phyloP scores from a whole-genome alignment of 805 yeast species.

The Lipomyces chichibuensis region DNA sequence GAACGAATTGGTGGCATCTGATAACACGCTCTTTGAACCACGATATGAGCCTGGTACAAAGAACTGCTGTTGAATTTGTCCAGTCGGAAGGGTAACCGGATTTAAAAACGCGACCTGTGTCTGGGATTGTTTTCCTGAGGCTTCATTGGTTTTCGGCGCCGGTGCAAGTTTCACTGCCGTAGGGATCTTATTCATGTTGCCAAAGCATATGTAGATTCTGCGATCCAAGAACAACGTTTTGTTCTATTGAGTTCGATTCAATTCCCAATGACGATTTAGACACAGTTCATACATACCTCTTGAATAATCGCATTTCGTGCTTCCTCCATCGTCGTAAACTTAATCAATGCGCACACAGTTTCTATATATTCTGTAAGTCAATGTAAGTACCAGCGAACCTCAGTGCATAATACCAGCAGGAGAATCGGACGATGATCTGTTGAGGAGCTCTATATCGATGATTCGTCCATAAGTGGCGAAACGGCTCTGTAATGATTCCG shows the following conservation, averaged over 20 bases:
- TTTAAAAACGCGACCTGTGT: not conserved
- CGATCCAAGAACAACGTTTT: conserved; percentile 28
- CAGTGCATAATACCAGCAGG: not conserved
- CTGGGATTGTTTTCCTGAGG: not conserved
- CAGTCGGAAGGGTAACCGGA: not conserved
- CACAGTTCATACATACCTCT: conserved; percentile 13
- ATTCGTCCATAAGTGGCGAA: conserved; percentile 72
- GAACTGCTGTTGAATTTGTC: conserved; percentile 5
- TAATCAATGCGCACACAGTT: conserved; percentile 19
- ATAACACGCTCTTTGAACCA: not conserved
- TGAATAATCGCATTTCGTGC: conserved; percentile 29
- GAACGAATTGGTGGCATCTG: conserved; percentile 4
- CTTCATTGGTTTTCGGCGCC: conserved; percentile 23
- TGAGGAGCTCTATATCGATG: conserved; percentile 42
- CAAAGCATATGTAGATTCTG: conserved; percentile 31
- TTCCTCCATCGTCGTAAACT: conserved; percentile 24
- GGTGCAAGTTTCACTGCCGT: conserved; percentile 33
- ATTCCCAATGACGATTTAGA: not conserved
- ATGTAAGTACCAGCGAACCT: not conserved
- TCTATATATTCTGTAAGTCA: conserved; percentile 6
- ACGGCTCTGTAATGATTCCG: conserved; percentile 57
- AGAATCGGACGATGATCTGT: not conserved
- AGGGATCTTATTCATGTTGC: conserved; percentile 24
- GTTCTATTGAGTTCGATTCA: conserved; percentile 14
- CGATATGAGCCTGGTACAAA: not conserved